Conservation (phyloP, 371 early-diverging fungal genomes). For the Mucor lusitanicus region DNA sequence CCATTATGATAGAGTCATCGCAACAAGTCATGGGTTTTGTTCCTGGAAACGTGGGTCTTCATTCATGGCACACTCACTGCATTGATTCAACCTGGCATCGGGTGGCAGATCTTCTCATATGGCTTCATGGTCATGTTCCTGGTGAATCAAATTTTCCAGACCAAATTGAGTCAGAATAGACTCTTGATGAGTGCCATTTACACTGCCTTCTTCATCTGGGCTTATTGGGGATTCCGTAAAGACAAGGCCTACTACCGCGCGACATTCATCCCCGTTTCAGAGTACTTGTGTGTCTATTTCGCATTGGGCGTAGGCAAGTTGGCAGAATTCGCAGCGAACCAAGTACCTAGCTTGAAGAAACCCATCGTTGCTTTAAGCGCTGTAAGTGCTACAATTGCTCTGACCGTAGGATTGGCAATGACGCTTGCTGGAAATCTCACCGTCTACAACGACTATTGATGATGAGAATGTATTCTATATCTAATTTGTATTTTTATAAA, state of each 20-base stretch:
- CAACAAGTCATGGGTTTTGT: slow-evolving; percentile 35
- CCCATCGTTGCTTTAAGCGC: slow-evolving; percentile 5
- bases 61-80: slow-evolving; percentile 46
- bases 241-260: slow-evolving; percentile 37
- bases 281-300: slow-evolving; percentile 30
- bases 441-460: slow-evolving; percentile 45
- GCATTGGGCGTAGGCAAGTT: slow-evolving; percentile 24
- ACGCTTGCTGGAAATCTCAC: slow-evolving; percentile 31
- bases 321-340: background rate
- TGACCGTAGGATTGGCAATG: slow-evolving; percentile 32
- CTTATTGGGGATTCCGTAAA: slow-evolving; percentile 28
- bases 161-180: slow-evolving; percentile 18
- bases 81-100: slow-evolving; percentile 42
- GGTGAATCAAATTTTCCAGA: slow-evolving; percentile 38
- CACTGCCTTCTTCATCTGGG: slow-evolving; percentile 15
- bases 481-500: background rate
- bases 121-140: slow-evolving; percentile 42
- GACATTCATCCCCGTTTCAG: slow-evolving; percentile 43
- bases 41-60: slow-evolving; percentile 45
- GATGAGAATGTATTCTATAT: background rate
- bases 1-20: slow-evolving; percentile 33
- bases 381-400: slow-evolving; percentile 2
- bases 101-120: slow-evolving; percentile 47
- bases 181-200: slow-evolving; percentile 13
- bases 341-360: background rate